Conservation (phyloP, 2,329 filamentous ascomycete genomes). For the Amylocarpus encephaloides region DNA sequence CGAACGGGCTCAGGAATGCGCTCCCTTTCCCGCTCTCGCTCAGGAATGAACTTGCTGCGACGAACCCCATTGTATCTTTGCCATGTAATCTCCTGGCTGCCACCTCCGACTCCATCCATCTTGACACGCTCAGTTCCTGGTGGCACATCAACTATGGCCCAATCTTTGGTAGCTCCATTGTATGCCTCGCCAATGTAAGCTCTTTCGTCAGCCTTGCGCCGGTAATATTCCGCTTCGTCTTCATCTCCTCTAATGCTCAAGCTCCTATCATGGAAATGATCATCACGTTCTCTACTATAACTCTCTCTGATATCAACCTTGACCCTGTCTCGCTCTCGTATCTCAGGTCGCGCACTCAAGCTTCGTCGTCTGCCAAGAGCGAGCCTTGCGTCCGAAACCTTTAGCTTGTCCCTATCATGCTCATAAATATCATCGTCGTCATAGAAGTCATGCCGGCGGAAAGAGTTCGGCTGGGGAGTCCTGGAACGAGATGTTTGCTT, state of each 20-base stretch:
- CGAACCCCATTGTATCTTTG: constrained; percentile 72
- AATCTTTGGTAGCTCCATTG: constrained; percentile 67
- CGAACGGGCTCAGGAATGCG: constrained; percentile 6
- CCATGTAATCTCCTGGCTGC: constrained; percentile 71
- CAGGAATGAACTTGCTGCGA: constrained; percentile 66
- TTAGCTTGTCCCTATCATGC: constrained; percentile 30
- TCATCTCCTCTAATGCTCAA: constrained; percentile 20
- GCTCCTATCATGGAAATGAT: not conserved
- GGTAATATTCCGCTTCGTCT: constrained; percentile 56
- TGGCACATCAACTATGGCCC: constrained; percentile 78
- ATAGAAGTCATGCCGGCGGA: constrained; percentile 38
- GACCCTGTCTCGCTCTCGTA: constrained; percentile 17
- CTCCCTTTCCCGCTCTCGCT: constrained; percentile 49
- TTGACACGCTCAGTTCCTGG: constrained; percentile 76
- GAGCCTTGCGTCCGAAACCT: constrained; percentile 32
- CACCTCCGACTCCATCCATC: constrained; percentile 73
- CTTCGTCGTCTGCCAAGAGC: constrained; percentile 24
- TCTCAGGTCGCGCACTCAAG: constrained; percentile 23
- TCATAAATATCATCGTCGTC: constrained; percentile 66
- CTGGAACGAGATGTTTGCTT: constrained; percentile 19
- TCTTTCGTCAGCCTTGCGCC: constrained; percentile 62
- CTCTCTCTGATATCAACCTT: constrained; percentile 21
- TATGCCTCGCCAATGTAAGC: constrained; percentile 67
- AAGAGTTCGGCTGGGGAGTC: constrained; percentile 16
- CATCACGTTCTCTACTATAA: not conserved